phyloP scores from a whole-genome alignment of 306 rosid species.

The Trichosanthes cucumerina region DNA sequence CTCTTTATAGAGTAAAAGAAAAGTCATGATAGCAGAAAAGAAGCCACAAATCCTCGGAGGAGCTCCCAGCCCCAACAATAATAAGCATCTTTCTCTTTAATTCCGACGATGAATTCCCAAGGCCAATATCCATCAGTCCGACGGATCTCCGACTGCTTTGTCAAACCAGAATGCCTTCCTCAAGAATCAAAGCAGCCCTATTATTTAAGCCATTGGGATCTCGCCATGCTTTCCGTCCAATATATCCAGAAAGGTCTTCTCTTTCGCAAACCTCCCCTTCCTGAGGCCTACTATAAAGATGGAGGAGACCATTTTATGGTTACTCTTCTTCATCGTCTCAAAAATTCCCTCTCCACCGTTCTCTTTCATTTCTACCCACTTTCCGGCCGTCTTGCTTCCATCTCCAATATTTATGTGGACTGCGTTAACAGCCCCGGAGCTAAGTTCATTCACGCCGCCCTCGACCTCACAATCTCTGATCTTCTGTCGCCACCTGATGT shows the following conservation, averaged over 20 bases:
- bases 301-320: constrained; percentile 8
- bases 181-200: constrained; percentile 15
- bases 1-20: too few species aligned
- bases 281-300: neutral
- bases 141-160: constrained; percentile 23
- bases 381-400: constrained; percentile 36
- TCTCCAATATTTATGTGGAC: constrained; percentile 28
- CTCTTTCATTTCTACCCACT: constrained; percentile 60
- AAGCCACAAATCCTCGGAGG: too few species aligned
- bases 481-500: constrained; percentile 41
- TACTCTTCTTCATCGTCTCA: constrained; percentile 23
- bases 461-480: constrained; percentile 27
- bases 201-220: constrained; percentile 32
- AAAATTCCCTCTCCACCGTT: constrained; percentile 38
- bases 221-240: constrained; percentile 25
- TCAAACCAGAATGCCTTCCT: constrained; percentile 15
- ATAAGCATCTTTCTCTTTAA: too few species aligned
- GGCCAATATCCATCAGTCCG: neutral
- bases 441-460: constrained; percentile 31
- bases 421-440: constrained; percentile 29
- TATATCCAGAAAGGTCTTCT: too few species aligned
- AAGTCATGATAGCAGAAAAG: too few species aligned
- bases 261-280: constrained; percentile 42
- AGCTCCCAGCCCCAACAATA: too few species aligned
- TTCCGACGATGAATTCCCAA: neutral